Evolutionary conservation across 2,329 filamentous ascomycete species (phyloP).

Genomic region (Stagonosporopsis vannaccii): DNA sequence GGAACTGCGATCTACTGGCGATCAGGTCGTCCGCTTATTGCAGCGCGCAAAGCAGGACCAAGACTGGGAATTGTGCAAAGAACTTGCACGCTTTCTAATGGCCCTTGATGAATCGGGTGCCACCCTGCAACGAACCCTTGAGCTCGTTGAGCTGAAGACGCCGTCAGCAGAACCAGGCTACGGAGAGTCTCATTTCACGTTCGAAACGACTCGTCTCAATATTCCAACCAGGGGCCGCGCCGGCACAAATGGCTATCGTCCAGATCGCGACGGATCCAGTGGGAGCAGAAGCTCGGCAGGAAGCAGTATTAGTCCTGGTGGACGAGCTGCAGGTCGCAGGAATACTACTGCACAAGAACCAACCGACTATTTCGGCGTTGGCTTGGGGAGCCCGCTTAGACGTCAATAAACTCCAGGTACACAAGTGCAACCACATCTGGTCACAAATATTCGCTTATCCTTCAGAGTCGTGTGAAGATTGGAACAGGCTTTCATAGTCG

Average conservation of each 20-base stretch:
- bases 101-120: conserved; percentile 88
- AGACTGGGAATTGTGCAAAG: conserved; percentile 96
- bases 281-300: conserved; percentile 23
- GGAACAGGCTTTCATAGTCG: not conserved
- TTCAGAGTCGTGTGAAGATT: not conserved
- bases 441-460: not conserved
- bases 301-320: conserved; percentile 28
- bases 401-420: not conserved
- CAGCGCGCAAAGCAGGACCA: conserved; percentile 80
- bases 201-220: conserved; percentile 38
- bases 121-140: conserved; percentile 76
- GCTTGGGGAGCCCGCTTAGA: conserved; percentile 16
- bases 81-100: conserved; percentile 92
- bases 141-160: conserved; percentile 52
- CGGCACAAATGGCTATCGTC: conserved; percentile 24
- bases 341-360: conserved; percentile 18
- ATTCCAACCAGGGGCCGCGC: conserved; percentile 35
- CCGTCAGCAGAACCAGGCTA: conserved; percentile 34
- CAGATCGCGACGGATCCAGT: conserved; percentile 8
- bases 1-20: conserved; percentile 66
- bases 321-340: conserved; percentile 21
- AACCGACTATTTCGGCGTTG: conserved; percentile 35
- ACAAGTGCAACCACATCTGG: not conserved
- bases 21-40: conserved; percentile 82
- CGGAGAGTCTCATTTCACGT: conserved; percentile 42